Evolutionary conservation across 139 green algal species (phyloP), one percentile per base, ranked within the genome.

Genomic region (Chlamydomonas sphaeroides): DNA sequence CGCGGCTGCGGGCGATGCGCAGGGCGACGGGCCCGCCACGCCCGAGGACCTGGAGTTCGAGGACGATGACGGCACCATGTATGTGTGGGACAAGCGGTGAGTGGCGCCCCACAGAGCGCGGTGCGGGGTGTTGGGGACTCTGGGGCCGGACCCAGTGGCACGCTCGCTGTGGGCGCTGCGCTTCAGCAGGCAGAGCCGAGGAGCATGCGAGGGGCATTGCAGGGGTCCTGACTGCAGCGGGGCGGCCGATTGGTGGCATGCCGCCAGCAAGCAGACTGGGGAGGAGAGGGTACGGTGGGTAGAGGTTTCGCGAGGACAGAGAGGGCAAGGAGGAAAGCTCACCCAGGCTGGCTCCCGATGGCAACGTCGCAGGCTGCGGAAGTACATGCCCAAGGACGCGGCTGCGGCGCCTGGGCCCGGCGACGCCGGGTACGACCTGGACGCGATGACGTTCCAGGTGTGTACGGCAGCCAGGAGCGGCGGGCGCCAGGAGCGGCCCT

Each of bases 31-130:
- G 28, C 85, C 89, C 21, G 87, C 84, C 0, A 90, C 89, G 0
- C 87, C 89, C 6, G 93, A 96, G 48, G 93, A 98, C 66, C 87
- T 92, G 14, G 83, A 92, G 53, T 99, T 99, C 86, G 91, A 93
- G 72, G 97, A 99, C 51, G 97, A 99, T 79, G 97, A 99, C 66
- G 97, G 97, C 32, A 99, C 97, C 1, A 28, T 80, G 30, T 99
- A 98, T 79, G 87, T 88, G 25, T 99, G 97, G 97, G 91, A 96
- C 83, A 42, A 48, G 8, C 70, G n/a, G 74, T 80, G 28, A 0
- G 73, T n/a, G n/a, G n/a, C n/a, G n/a, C n/a, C n/a, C n/a, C n/a
- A n/a, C n/a, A n/a, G n/a, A n/a, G n/a, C n/a, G n/a, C n/a, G n/a
- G n/a, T n/a, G n/a, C n/a, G n/a, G n/a, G n/a, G n/a, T n/a, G n/a